phyloP scores from a whole-genome alignment of 345 rosid species.

The Camelina laxa region DNA sequence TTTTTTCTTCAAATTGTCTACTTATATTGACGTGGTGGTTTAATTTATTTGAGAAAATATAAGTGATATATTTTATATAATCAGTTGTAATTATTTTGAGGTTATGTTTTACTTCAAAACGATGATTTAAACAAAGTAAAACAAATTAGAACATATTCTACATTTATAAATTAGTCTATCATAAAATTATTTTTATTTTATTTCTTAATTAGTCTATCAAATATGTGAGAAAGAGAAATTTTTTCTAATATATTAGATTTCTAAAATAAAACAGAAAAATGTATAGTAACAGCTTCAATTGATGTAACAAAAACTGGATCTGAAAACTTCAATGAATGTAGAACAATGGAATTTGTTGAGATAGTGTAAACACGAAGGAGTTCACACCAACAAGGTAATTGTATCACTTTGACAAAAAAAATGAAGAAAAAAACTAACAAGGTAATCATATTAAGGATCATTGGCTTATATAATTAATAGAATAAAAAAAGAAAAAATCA shows the following conservation, averaged over 20 bases:
- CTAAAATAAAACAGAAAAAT: not conserved
- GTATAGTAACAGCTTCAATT: not conserved
- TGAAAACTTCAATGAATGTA: not conserved
- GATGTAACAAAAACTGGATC: conserved; percentile 13
- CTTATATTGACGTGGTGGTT: too few species aligned
- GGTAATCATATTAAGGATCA: not conserved
- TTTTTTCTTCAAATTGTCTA: too few species aligned
- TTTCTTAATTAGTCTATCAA: too few species aligned
- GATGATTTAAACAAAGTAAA: too few species aligned
- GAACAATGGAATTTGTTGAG: conserved; percentile 24
- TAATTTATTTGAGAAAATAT: too few species aligned
- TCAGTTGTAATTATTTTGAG: too few species aligned
- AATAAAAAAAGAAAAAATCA: not conserved
- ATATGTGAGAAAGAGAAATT: too few species aligned
- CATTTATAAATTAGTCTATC: too few species aligned
- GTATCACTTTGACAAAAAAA: not conserved
- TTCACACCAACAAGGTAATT: not conserved
- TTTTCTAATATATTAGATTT: not conserved
- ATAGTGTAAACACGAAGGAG: conserved; percentile 1
- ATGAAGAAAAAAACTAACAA: not conserved
- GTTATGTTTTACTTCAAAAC: too few species aligned
- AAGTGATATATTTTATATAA: too few species aligned
- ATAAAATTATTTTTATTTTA: too few species aligned
- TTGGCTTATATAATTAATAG: not conserved
- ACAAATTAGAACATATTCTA: too few species aligned